phyloP scores from a whole-genome alignment of 305 asterid species.

The Rubia occidens region DNA sequence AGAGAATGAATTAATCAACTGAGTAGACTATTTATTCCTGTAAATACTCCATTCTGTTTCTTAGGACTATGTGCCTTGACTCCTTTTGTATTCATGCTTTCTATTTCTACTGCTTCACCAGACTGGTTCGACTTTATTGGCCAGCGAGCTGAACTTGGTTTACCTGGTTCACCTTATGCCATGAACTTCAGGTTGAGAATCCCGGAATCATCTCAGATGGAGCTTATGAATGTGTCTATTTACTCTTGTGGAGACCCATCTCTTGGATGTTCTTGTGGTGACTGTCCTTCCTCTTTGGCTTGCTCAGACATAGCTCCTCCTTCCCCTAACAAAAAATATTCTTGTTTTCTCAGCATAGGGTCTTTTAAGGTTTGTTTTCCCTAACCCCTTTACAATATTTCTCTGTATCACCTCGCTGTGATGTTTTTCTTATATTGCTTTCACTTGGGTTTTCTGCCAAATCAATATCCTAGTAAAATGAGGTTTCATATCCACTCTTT shows the following conservation, averaged over 20 bases:
- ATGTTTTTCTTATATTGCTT: constrained; percentile 3
- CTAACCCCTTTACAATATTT: not conserved
- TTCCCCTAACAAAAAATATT: constrained; percentile 45
- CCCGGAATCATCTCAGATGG: constrained; percentile 71
- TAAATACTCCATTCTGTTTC: not conserved
- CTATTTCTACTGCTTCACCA: constrained; percentile 20
- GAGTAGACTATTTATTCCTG: not conserved
- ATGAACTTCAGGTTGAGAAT: constrained; percentile 62
- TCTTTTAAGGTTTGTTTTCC: constrained; percentile 46
- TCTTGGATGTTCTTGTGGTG: constrained; percentile 98
- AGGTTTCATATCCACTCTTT: not conserved
- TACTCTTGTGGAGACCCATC: constrained; percentile 93
- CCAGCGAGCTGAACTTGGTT: constrained; percentile 51
- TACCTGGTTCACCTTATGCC: constrained; percentile 91
- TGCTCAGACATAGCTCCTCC: constrained; percentile 72
- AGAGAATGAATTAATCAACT: not conserved
- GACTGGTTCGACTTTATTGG: constrained; percentile 94
- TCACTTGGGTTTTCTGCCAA: not conserved
- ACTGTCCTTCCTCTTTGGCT: constrained; percentile 71
- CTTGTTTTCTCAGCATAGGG: constrained; percentile 81
- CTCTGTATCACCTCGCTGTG: not conserved
- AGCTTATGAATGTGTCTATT: constrained; percentile 71
- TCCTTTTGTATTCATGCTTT: not conserved
- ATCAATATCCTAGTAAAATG: not conserved
- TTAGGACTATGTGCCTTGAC: not conserved